phyloP scores from a whole-genome alignment of 352 stramenopile genomes.

The Saprolegnia diclina region DNA sequence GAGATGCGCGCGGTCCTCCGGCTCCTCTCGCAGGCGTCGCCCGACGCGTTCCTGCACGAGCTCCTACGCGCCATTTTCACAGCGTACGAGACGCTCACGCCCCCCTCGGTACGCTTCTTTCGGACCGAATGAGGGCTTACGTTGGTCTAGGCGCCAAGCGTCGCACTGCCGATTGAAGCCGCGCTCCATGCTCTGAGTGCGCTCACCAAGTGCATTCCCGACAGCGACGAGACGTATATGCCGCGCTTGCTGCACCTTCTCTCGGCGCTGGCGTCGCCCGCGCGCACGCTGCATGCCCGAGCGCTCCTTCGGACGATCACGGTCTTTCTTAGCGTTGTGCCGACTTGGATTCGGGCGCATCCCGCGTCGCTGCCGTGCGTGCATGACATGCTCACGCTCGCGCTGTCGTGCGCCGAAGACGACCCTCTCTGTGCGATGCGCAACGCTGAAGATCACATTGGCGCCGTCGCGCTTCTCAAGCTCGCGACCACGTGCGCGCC shows the following conservation, averaged over 20 bases:
- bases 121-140: no score
- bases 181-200: constrained; percentile 15
- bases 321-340: constrained; percentile 16
- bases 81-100: background rate
- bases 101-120: background rate
- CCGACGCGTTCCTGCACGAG: background rate
- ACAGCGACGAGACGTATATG: constrained; percentile 2
- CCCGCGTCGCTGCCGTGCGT: background rate
- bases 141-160: background rate
- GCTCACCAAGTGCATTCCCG: constrained; percentile 6
- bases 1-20: constrained; percentile 13
- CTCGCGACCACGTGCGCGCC: background rate
- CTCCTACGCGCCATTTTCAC: background rate
- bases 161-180: background rate
- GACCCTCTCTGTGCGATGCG: constrained; percentile 9
- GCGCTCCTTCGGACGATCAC: constrained; percentile 6
- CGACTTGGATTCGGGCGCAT: background rate
- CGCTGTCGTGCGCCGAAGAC: constrained; percentile 10
- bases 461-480: constrained; percentile 13
- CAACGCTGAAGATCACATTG: constrained; percentile 19
- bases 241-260: background rate
- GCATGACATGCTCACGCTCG: constrained; percentile 3
- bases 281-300: background rate
- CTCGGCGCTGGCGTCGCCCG: background rate
- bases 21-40: constrained; percentile 4